Base-by-base conservation (phyloP, 345 rosid species). In the Eucalyptus tenuipes region DNA sequence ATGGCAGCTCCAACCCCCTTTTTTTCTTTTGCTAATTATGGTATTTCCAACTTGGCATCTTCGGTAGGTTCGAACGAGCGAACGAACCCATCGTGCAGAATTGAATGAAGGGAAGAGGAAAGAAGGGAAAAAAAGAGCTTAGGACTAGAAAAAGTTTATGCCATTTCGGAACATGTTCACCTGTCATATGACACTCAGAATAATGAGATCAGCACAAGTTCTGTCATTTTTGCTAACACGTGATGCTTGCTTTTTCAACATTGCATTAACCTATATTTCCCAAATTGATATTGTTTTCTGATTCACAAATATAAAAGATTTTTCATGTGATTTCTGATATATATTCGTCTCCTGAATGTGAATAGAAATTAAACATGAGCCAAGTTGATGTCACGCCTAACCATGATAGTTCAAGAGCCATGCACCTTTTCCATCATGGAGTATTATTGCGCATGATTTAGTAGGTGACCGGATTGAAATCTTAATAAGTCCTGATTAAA, bases 91-190 rank as follows among this genome's bases (percentile, higher is more conserved):
- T 75, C 82, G 37, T 40, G 82, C 15, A 10, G 47, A 40, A 75
- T 75, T 20, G 13, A 18, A 33, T 10, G 24, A 20, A 37, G 6
- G 4, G 14, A 71, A 18, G 27, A 10, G 14, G 82, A 71, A 18
- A 33, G 81, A 71, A 8, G 33, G 33, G 1, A 1, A 6, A 66
- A 13, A 71, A 3, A 33, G 44, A 37, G 14, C 20, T 64, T 7
- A 2, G 6, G 5, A 15, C 20, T 15, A 64, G 9, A 33, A 71
- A 71, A 33, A n/a, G 7, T 5, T 3, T 2, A 3, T 2, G 37
- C 5, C 7, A 20, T 1, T 37, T 71, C 2, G 0, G 7, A 71
- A 66, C 5, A n/a, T 4, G 0, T 3, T 8, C 7, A 5, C 3
- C 0, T 66, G 6, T 31, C 22, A 17, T 8, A 7, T 3, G 20